Evolutionary conservation across 495 filamentous ascomycete species (phyloP), one percentile per base, ranked within the genome.

Genomic region (Penicillium angulare): DNA sequence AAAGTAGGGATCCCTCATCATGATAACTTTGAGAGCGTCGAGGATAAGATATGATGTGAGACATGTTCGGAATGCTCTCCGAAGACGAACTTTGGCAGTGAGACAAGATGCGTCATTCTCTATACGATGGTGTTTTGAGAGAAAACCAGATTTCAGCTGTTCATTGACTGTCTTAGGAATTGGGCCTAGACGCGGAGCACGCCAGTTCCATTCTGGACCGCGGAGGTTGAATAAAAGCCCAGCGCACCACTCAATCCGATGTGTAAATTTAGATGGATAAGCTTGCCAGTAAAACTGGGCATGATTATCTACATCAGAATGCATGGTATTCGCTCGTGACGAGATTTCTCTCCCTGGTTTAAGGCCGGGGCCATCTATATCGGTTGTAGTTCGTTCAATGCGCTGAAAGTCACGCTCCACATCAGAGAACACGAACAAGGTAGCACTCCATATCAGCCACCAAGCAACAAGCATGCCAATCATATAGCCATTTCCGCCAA

Each of bases 1-100:
- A 68, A 91, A 96, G 75, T 92, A 95, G 0, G 85, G 82, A 59
- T 96, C 90, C 15, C 75, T 72, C 50, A 86, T 84, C 60, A 87
- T 82, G 38, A 84, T 38, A 7, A 80, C 68, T 61, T 88, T 87
- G 38, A 86, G 63, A 29, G 80, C 24, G 61, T 96, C 90, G 16
- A 92, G 68, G 29, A 75, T 22, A 23, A 93, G 58, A 60, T 86
- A 91, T 60, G 70, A 61, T 8, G 74, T 60, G 17, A 82, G 29
- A 18, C 86, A 77, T 2, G 49, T 64, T 3, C 62, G 55, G 2
- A 83, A 55, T 12, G 80, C 77, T 17, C 61, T 47, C 24, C 62
- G 61, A 26, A 90, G 57, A 32, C 86, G 76, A 2, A 62, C 47
- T 20, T 52, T 67, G 8, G 80, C 77, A 42, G 50, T 57, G 1